These are phyloP conservation scores for Biscogniauxia sp. DNA, from an alignment of 2,329 filamentous ascomycete genomes.

Conservation along the genomic window DNA sequence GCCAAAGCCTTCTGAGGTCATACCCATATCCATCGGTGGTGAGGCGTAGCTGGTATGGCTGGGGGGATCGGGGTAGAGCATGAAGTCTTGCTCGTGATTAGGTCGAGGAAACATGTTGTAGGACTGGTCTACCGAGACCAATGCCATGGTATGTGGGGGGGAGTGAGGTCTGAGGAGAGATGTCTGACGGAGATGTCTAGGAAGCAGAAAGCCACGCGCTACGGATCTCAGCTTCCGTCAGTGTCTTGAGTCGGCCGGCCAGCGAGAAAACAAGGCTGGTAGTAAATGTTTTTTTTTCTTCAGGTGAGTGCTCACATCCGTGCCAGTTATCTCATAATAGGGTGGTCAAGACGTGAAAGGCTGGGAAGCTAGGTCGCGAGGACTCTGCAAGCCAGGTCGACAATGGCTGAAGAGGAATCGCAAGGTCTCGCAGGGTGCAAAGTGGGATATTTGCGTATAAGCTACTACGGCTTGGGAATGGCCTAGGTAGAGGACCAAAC, in stretches of 20 bases:
- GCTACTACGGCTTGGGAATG: too few species aligned
- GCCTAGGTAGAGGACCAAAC: too few species aligned
- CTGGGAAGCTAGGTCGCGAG: background rate
- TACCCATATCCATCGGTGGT: conserved; percentile 44
- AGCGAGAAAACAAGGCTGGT: background rate
- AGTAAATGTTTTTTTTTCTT: too few species aligned
- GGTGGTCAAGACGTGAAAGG: background rate
- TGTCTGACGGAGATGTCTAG: conserved; percentile 11
- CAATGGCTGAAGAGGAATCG: background rate
- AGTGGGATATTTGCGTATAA: too few species aligned
- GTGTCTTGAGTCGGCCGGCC: background rate
- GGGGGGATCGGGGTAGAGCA: conserved; percentile 31
- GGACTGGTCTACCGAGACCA: conserved; percentile 25
- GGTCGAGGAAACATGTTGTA: conserved; percentile 33
- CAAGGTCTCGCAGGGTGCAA: background rate
- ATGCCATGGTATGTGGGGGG: conserved; percentile 22
- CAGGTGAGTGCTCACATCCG: conserved; percentile 9
- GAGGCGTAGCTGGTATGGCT: conserved; percentile 28
- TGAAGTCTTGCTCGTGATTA: conserved; percentile 31
- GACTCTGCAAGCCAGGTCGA: background rate
- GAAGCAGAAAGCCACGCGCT: conserved; percentile 10
- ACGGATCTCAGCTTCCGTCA: conserved; percentile 3
- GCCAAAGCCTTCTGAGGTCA: conserved; percentile 46
- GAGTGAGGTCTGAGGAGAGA: background rate
- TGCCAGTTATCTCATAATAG: conserved; percentile 16